Conservation (phyloP, 306 rosid species). For the Spatholobus suberectus region DNA sequence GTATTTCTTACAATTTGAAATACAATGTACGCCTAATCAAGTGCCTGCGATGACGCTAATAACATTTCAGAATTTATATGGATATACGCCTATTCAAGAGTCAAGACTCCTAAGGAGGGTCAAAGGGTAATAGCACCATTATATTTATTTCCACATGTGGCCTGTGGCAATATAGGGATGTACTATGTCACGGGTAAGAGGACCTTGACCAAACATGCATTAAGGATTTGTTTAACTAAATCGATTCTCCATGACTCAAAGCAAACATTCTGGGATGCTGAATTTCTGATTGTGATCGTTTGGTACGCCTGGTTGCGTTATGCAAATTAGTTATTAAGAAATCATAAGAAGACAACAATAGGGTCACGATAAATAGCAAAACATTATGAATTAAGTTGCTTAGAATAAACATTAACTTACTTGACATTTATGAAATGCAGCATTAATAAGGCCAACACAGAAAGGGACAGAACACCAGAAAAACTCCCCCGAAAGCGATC, state of each 20-base stretch:
- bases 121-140: slow-evolving; percentile 30
- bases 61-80: not conserved
- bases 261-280: not conserved
- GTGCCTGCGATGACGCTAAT: not conserved
- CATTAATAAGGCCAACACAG: slow-evolving; percentile 37
- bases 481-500: not conserved
- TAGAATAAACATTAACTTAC: slow-evolving; percentile 30
- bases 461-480: slow-evolving; percentile 41
- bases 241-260: slow-evolving; percentile 39
- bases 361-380: slow-evolving; percentile 38
- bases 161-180: slow-evolving; percentile 26
- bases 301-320: slow-evolving; percentile 8
- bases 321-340: slow-evolving; percentile 16
- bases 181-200: slow-evolving; percentile 25
- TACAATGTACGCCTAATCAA: not conserved
- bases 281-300: slow-evolving; percentile 30
- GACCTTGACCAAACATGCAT: not conserved
- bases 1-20: not conserved
- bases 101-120: slow-evolving; percentile 41
- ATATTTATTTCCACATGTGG: slow-evolving; percentile 18
- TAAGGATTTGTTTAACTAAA: slow-evolving; percentile 2
- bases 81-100: slow-evolving; percentile 14
- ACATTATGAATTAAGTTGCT: slow-evolving; percentile 38
- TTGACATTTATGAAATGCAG: slow-evolving; percentile 18
- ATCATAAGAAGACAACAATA: slow-evolving; percentile 44